A percentile compares a stretch with the other conserved stretches of the same genome.
phyloP scores from a whole-genome alignment of 345 rosid genomes.

The Eucalyptus erythrocorys region DNA sequence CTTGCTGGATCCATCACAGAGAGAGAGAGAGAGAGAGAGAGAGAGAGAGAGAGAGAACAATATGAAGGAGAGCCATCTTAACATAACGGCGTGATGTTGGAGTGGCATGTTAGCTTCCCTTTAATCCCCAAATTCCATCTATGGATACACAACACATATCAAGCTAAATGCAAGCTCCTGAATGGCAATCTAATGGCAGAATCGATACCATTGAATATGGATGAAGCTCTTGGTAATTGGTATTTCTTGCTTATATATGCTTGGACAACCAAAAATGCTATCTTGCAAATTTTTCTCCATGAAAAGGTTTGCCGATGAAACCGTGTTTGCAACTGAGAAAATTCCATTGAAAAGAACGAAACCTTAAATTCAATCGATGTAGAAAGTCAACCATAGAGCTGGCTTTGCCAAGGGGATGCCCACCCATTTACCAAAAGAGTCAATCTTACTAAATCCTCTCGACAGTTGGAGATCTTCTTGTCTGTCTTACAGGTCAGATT shows the following conservation, averaged over 20 bases:
- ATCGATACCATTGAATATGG: not conserved
- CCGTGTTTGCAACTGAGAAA: not conserved
- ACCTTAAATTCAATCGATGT: not conserved
- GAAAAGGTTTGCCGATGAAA: not conserved
- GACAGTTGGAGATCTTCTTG: not conserved
- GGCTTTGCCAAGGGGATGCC: not conserved
- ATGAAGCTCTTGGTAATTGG: not conserved
- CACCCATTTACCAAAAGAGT: not conserved
- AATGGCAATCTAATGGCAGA: not conserved
- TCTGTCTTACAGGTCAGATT: not conserved
- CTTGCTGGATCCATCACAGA: not conserved
- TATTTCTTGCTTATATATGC: not conserved
- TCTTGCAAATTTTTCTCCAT: too few species aligned
- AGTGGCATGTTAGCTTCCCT: not conserved
- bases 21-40: not conserved
- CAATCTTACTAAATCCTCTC: not conserved
- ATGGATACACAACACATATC: too few species aligned
- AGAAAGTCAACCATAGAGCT: not conserved
- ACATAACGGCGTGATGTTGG: not conserved
- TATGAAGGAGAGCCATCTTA: not conserved
- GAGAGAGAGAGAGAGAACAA: not conserved
- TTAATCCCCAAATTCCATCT: too few species aligned
- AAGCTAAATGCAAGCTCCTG: too few species aligned
- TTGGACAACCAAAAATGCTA: not conserved
- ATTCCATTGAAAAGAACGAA: not conserved